These are phyloP conservation scores for Zoysia matrella DNA, from an alignment of 202 grass and related monocot species.

Conservation along the genomic window DNA sequence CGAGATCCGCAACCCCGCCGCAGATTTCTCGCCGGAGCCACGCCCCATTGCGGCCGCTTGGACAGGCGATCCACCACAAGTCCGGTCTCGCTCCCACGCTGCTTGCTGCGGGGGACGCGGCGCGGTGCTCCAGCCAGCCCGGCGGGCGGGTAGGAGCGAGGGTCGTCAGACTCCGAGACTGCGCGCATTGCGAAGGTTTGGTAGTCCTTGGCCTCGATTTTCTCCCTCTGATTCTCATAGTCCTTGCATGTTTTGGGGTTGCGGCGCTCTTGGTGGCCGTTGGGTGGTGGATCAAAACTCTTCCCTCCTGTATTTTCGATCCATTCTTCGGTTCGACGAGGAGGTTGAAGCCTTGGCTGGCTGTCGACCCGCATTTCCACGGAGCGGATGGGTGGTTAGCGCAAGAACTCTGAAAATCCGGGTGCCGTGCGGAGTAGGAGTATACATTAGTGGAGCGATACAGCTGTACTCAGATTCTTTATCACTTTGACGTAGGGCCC, in stretches of 20 bases:
- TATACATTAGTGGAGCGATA: constrained; percentile 29
- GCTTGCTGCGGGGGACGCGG: not conserved
- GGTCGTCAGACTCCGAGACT: constrained; percentile 5
- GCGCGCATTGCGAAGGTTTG: constrained; percentile 37
- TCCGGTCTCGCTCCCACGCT: not conserved
- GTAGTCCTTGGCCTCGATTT: not conserved
- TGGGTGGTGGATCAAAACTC: not conserved
- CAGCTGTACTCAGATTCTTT: constrained; percentile 54
- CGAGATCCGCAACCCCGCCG: constrained; percentile 35
- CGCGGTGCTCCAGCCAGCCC: not conserved
- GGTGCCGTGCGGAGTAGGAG: constrained; percentile 18
- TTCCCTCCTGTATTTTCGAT: not conserved
- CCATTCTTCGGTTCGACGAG: not conserved
- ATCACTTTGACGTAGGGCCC: not conserved
- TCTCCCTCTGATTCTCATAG: not conserved
- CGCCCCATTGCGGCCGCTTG: constrained; percentile 26
- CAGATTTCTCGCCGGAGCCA: not conserved
- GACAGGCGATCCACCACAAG: not conserved
- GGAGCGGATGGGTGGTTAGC: constrained; percentile 42
- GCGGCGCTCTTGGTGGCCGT: not conserved
- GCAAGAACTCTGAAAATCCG: not conserved
- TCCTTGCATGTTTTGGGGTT: not conserved
- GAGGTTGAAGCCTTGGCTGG: not conserved
- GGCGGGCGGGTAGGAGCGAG: not conserved
- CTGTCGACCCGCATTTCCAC: constrained; percentile 23